Base-by-base conservation (phyloP, 371 early-diverging fungal genomes). In the Batkoa obscura region DNA sequence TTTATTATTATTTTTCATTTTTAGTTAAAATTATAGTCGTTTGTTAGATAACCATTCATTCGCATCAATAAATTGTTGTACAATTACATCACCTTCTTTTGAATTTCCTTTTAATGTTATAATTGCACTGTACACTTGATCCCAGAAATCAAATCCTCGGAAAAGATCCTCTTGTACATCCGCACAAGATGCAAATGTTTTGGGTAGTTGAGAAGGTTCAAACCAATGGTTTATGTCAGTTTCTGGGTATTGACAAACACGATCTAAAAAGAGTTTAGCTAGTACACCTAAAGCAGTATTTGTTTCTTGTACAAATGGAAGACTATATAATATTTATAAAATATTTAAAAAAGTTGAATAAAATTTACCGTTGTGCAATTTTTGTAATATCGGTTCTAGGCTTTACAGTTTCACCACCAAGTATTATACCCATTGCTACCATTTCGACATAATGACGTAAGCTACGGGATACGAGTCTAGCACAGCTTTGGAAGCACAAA, bases 401-500 rank as follows among this genome's bases (percentile, higher is more conserved):
- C 62, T 75, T 78, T 45, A 66, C 64, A 13, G 69, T 70, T 30
- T 72, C 60, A 9, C 64, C 68, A 36, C 70, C 70, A 39, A 80
- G 62, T 54, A 81, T 67, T 60, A 75, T 69, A 2, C 75, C 71
- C 31, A 80, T 59, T 0, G 71, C 64, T 15, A 78, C 56, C 68
- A 79, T 76, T 59, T 84, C 84, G 50, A 70, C 64, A 33, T 79
- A 42, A 55, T 77, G 77, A 42, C 81, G 70, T 43, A 80, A 73
- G 13, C 76, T 72, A 41, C 79, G 72, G 41, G 70, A 72, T 55
- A 81, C 56, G 3, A 72, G 67, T 59, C 78, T 80, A 38, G 70
- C 70, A 62, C 80, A 70, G 58, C 83, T 80, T 63, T 76, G 78
- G 68, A 84, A 84, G 6, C 72, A 82, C 47, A 88, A 66, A 45